Evolutionary conservation across 2,329 filamentous ascomycete species (phyloP).

Genomic region (Aspergillus ibericus): DNA sequence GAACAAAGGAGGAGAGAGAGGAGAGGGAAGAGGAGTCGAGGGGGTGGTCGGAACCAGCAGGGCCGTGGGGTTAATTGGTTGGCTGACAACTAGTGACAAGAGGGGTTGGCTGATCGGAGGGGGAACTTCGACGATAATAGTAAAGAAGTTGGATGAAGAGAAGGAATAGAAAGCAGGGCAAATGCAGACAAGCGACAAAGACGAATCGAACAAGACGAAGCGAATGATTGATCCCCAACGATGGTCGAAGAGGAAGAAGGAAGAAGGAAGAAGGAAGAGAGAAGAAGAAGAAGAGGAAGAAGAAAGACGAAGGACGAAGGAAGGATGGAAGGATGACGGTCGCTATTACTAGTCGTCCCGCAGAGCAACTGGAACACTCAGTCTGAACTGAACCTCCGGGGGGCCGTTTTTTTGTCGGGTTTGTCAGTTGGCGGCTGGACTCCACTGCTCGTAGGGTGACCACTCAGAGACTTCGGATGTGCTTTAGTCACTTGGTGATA

Average conservation of each 20-base stretch:
- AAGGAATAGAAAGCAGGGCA: neutral
- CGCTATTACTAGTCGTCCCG: neutral
- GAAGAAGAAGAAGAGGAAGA: conserved; percentile 8
- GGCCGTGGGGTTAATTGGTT: conserved; percentile 16
- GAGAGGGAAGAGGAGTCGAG: conserved; percentile 2
- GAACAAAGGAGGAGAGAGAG: conserved; percentile 2
- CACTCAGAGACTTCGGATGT: neutral
- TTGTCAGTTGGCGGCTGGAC: conserved; percentile 9
- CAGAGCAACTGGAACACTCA: neutral
- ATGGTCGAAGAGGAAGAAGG: neutral
- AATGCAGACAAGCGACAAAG: neutral
- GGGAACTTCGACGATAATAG: neutral
- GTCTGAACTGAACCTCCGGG: too few relatives aligned
- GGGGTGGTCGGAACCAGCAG: conserved; percentile 14
- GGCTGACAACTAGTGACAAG: conserved; percentile 6
- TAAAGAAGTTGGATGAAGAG: too few relatives aligned
- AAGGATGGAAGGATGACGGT: neutral
- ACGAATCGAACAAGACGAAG: neutral
- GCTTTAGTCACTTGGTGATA: too few relatives aligned
- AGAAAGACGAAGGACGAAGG: conserved; percentile 1
- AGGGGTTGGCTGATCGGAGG: conserved; percentile 13
- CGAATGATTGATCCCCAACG: conserved; percentile 2
- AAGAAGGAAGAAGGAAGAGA: conserved; percentile 3
- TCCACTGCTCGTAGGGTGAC: neutral
- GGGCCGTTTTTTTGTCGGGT: conserved; percentile 5